Conservation (phyloP, 176 grass and related monocot genomes). For the Rhynchospora tenuis region DNA sequence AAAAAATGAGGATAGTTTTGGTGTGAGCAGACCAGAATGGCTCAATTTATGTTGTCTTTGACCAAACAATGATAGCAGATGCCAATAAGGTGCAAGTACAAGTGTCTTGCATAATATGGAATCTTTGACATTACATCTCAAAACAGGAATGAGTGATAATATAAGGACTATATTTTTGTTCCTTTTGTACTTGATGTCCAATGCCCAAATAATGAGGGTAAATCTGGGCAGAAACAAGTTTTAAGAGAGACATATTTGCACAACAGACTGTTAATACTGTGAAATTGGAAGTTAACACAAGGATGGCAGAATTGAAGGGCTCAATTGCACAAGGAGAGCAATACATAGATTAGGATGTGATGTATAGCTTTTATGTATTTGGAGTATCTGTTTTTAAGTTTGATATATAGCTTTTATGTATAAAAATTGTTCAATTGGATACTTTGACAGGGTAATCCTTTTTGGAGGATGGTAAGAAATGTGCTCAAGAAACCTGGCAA, state of each 20-base stretch:
- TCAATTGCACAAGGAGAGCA: not conserved
- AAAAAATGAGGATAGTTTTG: not conserved
- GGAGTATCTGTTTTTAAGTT: not conserved
- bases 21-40: not conserved
- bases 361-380: not conserved
- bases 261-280: not conserved
- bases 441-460: slow-evolving; percentile 78
- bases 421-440: not conserved
- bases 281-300: not conserved
- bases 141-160: not conserved
- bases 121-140: not conserved
- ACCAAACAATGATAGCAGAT: not conserved
- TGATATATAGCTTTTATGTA: too few relatives aligned
- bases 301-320: not conserved
- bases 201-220: not conserved
- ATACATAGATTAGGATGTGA: not conserved
- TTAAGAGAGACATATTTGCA: not conserved
- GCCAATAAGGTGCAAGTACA: not conserved
- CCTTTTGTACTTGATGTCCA: not conserved
- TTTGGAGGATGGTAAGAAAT: slow-evolving; percentile 91
- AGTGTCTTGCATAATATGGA: not conserved
- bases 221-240: not conserved
- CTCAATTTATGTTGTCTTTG: not conserved
- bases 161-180: not conserved
- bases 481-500: slow-evolving; percentile 63